Evolutionary conservation across 108 stramenopile genomes (phyloP), one percentile per base, ranked within the genome.

Genomic region (Nitzschia sp.): DNA sequence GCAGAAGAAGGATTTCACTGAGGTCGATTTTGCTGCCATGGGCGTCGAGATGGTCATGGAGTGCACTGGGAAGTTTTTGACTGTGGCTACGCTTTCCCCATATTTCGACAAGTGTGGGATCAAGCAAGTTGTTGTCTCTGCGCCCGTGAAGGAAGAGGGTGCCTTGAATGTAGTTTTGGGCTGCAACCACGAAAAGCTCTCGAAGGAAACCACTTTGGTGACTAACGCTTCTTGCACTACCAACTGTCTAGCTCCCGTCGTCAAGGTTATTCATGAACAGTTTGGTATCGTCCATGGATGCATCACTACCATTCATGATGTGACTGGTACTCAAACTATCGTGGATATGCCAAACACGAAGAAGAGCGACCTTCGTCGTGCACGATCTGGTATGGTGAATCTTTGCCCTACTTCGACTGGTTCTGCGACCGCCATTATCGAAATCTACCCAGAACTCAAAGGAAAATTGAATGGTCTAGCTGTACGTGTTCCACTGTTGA

Each of bases 211-310:
- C 45, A 82, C 59, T 33, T 57, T 97, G 29, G 91, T 96, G 53
- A 96, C 96, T 0, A 96, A 95, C 53, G 97, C 97, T 19, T 91
- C 89, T 44, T 98, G 97, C 69, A 98, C 97, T 8, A 98, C 97
- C 61, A 98, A 98, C 75, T 98, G 96, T 61, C 74, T 98, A 50
- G 93, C 89, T 34, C 95, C 94, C n/a, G 91, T 96, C 29, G 92
- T 97, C 45, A 92, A 92, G 75, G 94, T 96, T 9, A 86, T 98
- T 35, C 76, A 94, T 63, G 94, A 96, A 68, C 94, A 85, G 45
- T 93, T 96, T 71, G 94, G 91, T 6, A 98, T 98, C 72, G 73
- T 75, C 47, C 94, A 94, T 72, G 94, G 97, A 0, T 94, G 90
- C 68, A 96, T 98, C 69, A 96, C 96, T 21, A 98, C 97, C 28